These are phyloP conservation scores for Phaffia tasmanica DNA, from an alignment of 768 basidiomycete species.

Conservation along the genomic window DNA sequence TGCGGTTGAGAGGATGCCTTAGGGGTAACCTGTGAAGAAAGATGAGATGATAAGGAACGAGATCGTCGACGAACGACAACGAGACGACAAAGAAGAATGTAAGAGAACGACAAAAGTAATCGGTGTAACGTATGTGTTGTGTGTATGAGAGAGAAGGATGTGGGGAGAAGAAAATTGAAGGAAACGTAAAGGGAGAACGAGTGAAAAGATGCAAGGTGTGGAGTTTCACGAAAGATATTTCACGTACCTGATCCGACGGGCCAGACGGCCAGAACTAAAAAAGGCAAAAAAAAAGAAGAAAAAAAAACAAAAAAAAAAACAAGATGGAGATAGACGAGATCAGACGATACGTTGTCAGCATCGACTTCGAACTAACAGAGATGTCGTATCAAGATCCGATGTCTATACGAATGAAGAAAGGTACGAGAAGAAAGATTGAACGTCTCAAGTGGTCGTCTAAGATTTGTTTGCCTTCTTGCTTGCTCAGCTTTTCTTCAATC, in stretches of 20 bases:
- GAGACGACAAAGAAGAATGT: neutral
- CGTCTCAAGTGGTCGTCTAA: too few relatives aligned
- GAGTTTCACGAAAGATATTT: neutral
- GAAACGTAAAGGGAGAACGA: neutral
- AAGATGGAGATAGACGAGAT: neutral
- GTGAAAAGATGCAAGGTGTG: neutral
- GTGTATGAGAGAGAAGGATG: neutral
- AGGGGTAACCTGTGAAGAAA: slow-evolving; percentile 18
- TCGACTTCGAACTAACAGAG: neutral
- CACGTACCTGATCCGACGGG: slow-evolving; percentile 24
- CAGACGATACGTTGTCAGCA: neutral
- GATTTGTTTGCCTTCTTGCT: too few relatives aligned
- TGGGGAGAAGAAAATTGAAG: neutral
- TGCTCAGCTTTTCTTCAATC: too few relatives aligned
- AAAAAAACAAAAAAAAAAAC: neutral
- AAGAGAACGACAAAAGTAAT: neutral
- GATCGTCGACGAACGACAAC: neutral
- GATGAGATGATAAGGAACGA: neutral
- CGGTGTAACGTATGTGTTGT: too few relatives aligned
- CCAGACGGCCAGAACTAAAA: slow-evolving; percentile 25
- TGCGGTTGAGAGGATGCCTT: slow-evolving; percentile 24
- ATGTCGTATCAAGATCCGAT: neutral
- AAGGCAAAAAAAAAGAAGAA: neutral
- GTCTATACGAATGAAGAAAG: neutral
- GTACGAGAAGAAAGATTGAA: too few relatives aligned